Conservation (phyloP, 306 rosid species). For the barrel medic (Medicago truncatula) region DNA sequence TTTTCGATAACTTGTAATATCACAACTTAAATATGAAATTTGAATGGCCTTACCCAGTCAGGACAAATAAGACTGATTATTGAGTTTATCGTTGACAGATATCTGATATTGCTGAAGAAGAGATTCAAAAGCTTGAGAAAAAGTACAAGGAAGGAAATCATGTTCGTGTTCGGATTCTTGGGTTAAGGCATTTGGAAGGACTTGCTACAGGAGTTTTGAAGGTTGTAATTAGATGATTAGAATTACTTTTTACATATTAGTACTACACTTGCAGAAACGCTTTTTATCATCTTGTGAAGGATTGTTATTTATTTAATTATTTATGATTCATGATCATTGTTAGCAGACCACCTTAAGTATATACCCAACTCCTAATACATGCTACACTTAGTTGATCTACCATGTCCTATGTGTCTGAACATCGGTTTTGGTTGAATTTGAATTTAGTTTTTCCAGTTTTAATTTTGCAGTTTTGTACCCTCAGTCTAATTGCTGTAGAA, state of each 20-base stretch:
- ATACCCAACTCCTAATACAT: not conserved
- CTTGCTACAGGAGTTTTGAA: conserved; percentile 88
- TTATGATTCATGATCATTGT: not conserved
- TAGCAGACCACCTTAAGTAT: conserved; percentile 18
- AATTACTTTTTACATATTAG: conserved; percentile 6
- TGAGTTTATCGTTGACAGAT: conserved; percentile 55
- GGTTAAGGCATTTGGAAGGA: conserved; percentile 91
- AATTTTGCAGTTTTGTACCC: not conserved
- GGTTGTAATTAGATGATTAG: conserved; percentile 52
- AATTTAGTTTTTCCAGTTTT: conserved; percentile 1
- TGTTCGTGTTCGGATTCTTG: conserved; percentile 85
- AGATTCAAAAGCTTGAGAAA: conserved; percentile 77
- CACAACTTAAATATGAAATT: conserved; percentile 12
- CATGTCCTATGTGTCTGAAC: not conserved
- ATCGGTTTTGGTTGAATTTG: conserved; percentile 8
- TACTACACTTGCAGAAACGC: conserved; percentile 1
- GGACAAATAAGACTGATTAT: conserved; percentile 21
- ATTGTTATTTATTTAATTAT: conserved; percentile 9
- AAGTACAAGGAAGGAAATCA: conserved; percentile 81
- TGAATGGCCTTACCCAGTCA: conserved; percentile 31
- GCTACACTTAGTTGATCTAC: not conserved
- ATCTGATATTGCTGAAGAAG: conserved; percentile 83
- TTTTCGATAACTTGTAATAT: conserved; percentile 25
- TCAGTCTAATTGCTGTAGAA: not conserved
- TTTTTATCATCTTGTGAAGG: not conserved